A percentile compares a stretch with the other conserved stretches of the same genome.
These are phyloP conservation scores for Teunomyces kruisii DNA, from an alignment of 805 yeast genomes.

Conservation along the genomic window DNA sequence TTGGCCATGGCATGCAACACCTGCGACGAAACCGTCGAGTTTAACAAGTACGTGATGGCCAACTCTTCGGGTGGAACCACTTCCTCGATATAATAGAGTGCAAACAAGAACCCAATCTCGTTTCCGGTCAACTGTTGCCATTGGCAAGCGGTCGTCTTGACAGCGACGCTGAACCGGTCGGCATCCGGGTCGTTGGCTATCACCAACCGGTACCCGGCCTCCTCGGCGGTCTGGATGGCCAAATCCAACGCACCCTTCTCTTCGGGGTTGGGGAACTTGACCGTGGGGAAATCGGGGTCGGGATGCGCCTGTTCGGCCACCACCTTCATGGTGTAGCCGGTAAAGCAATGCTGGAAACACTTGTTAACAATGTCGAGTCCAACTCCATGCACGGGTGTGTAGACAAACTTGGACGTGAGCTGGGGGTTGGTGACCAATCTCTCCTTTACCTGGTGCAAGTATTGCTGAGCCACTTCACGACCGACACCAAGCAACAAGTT, in stretches of 20 bases:
- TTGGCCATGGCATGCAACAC: conserved; percentile 70
- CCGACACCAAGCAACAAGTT: conserved; percentile 41
- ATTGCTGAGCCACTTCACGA: conserved; percentile 41
- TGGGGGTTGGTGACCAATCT: conserved; percentile 31
- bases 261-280: conserved; percentile 91
- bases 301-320: conserved; percentile 71
- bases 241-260: conserved; percentile 85
- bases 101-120: conserved; percentile 85
- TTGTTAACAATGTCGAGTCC: conserved; percentile 63
- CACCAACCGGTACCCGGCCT: conserved; percentile 50
- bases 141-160: conserved; percentile 38
- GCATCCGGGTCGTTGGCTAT: conserved; percentile 97
- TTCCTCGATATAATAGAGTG: conserved; percentile 54
- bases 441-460: conserved; percentile 28
- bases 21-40: conserved; percentile 92
- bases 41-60: conserved; percentile 55
- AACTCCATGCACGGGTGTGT: conserved; percentile 96
- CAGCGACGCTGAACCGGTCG: conserved; percentile 85
- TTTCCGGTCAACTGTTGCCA: conserved; percentile 91
- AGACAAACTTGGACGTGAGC: conserved; percentile 54
- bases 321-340: conserved; percentile 28
- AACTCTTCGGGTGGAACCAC: conserved; percentile 22
- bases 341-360: conserved; percentile 33
- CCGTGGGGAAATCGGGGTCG: conserved; percentile 85
- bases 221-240: conserved; percentile 65